Conservation (phyloP, 2,329 filamentous ascomycete genomes). For the Pseudogymnoascus sp. region DNA sequence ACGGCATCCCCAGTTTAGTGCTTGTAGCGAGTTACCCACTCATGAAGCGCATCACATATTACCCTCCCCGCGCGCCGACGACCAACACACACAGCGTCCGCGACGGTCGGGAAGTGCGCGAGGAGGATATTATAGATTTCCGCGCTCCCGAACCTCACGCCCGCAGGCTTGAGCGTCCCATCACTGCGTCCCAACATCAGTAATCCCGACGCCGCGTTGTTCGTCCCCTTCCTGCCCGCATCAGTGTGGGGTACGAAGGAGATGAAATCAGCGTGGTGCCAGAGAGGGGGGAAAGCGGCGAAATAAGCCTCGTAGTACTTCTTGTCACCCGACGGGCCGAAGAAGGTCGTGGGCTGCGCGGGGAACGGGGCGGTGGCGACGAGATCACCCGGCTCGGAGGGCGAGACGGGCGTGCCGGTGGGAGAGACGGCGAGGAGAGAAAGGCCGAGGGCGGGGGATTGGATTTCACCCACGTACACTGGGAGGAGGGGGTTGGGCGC, state of each 20-base stretch:
- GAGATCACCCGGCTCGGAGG: conserved; percentile 73
- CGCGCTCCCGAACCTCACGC: conserved; percentile 84
- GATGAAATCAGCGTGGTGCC: conserved; percentile 96
- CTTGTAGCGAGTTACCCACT: conserved; percentile 73
- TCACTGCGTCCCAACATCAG: conserved; percentile 90
- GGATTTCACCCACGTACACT: conserved; percentile 66
- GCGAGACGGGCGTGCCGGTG: conserved; percentile 35
- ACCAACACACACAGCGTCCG: conserved; percentile 84
- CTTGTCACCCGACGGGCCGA: conserved; percentile 61
- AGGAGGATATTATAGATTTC: conserved; percentile 96
- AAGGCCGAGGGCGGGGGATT: conserved; percentile 73
- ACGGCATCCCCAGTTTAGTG: conserved; percentile 66
- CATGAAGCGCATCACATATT: conserved; percentile 79
- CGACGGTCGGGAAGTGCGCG: conserved; percentile 71
- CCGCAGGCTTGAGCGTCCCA: conserved; percentile 85
- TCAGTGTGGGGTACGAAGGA: conserved; percentile 32
- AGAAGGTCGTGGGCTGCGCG: conserved; percentile 86
- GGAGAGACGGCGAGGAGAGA: conserved; percentile 58
- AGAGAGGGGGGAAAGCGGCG: conserved; percentile 67
- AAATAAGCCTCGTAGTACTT: conserved; percentile 86
- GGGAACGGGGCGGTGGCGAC: conserved; percentile 84
- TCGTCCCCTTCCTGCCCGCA: conserved; percentile 24
- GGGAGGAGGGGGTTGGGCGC: conserved; percentile 71
- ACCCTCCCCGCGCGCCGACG: conserved; percentile 59
- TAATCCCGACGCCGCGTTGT: conserved; percentile 66